Evolutionary conservation across 441 rosid species (phyloP), one percentile per base, ranked within the genome.

Genomic region (Geranium incanum): DNA sequence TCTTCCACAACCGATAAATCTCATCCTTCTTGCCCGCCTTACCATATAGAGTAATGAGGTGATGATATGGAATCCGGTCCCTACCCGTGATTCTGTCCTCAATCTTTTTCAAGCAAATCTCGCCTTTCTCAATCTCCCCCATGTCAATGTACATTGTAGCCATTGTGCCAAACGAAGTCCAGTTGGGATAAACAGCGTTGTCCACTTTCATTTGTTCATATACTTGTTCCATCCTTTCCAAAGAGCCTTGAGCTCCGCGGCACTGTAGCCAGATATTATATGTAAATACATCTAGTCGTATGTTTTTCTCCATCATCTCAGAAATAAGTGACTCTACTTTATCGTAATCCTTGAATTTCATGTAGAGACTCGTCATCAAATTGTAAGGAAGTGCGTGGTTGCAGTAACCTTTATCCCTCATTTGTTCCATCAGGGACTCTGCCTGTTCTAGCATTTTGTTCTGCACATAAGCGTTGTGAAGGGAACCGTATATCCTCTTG

Each of bases 301-400:
- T 80, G 33, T 77, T 83, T 79, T 81, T 89, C 80, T 80, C 86
- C 81, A 73, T 80, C 96, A 93, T 91, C 80, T 93, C 98, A 0
- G 80, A 81, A 70, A 89, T 84, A 84, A 88, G 66, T 2, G 73
- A 62, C 41, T 91, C 95, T 1, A 91, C 96, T 80, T 87, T 86
- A 66, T 84, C 90, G 72, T 83, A 91, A 77, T 89, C 91, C 76
- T 81, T 82, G 38, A 89, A 80, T 74, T 88, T 88, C 96, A 91
- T 93, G 82, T 91, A 89, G 59, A 93, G 86, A 71, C 97, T 91
- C 98, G 91, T 93, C 91, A 91, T 93, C 73, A 91, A 97, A 84
- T 93, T 93, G 84, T 78, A 91, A 23, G 98, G 87, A 80, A 93
- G 98, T 8, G 97, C 72, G 74, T 87, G 86, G 15, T 69, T 69